These are phyloP conservation scores for Typha latifolia DNA, from an alignment of 176 grass and related monocot species.

Conservation along the genomic window DNA sequence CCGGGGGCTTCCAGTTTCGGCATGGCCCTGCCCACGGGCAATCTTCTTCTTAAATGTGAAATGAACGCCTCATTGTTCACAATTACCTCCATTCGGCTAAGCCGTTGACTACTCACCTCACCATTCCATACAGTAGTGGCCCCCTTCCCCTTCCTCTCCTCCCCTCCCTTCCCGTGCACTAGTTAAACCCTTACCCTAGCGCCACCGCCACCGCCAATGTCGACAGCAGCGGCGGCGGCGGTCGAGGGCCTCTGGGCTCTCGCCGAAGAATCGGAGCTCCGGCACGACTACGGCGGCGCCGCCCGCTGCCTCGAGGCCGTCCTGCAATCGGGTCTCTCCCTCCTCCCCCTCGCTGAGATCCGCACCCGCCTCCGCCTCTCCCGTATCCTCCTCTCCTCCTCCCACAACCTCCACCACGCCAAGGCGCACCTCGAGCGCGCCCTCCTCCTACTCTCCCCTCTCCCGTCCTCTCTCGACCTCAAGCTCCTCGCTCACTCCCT, in stretches of 20 bases:
- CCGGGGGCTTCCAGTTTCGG: too few relatives aligned
- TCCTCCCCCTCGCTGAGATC: conserved; percentile 72
- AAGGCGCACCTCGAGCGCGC: conserved; percentile 82
- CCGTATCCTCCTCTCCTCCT: conserved; percentile 39
- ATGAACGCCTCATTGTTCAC: too few relatives aligned
- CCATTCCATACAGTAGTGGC: background rate
- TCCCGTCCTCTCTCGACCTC: conserved; percentile 53
- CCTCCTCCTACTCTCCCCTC: conserved; percentile 58
- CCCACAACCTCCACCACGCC: conserved; percentile 45
- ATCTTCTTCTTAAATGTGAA: too few relatives aligned
- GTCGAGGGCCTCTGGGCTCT: conserved; percentile 76
- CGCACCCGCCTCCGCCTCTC: conserved; percentile 72
- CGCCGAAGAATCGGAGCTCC: conserved; percentile 72
- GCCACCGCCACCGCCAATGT: conserved; percentile 22
- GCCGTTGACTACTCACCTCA: too few relatives aligned
- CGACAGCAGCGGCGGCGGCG: conserved; percentile 13
- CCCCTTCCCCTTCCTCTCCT: background rate
- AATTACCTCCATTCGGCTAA: too few relatives aligned
- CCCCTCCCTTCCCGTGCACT: background rate
- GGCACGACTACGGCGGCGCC: conserved; percentile 46
- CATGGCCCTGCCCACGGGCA: too few relatives aligned
- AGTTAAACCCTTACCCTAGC: background rate
- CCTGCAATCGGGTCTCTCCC: conserved; percentile 36
- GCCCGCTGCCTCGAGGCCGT: conserved; percentile 51
- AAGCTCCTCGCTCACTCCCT: conserved; percentile 79